Base-by-base conservation (phyloP, 2,329 filamentous ascomycete genomes). In the Clonostachys byssicola region DNA sequence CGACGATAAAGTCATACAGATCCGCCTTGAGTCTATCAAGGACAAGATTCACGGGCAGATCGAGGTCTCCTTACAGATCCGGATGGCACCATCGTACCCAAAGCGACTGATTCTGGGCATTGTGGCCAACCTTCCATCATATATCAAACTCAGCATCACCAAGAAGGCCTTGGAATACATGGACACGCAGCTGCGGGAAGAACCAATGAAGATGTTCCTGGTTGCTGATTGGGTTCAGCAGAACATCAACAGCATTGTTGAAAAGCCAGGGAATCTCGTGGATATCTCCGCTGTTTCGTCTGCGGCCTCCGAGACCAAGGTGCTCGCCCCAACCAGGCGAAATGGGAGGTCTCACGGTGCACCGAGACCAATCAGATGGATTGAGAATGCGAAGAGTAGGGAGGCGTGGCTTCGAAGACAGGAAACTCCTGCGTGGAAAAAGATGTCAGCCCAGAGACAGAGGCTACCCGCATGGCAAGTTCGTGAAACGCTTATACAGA, bases 141-240 rank as follows among this genome's bases (percentile, higher is more conserved):
- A 99, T 59, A 95, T 97, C 60, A 89, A 92, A 51, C 75, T 99
- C 12, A 96, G 91, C 59, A 85, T 96, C 36, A 81, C 94, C 57
- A 86, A 89, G 56, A 85, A 88, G 64, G 83, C 86, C 2, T 71
- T 96, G 6, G 73, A 80, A 5, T 83, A 92, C 60, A 84, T 91
- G 3, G 72, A 81, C 44, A 77, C 84, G 44, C 82, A 83, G 30
- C 76, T 95, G 33, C 70, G 85, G 13, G 92, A 90, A 20, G 90
- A 95, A 60, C 88, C 90, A 38, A 96, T 95, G 86, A 83, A 82
- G 61, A 80, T 96, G 12, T 97, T 92, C 66, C 89, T 89, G 54
- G 77, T 95, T 12, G 79, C 92, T 45, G 92, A 96, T 66, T 97
- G 92, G 92, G 70, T 97, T 5, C 92, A 97, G 62, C 82, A 88